A percentile compares a stretch with the other conserved stretches of the same genome.
Evolutionary conservation across 129 eudicot genomes (phyloP).

Genomic region (Saussurea involucrata): DNA sequence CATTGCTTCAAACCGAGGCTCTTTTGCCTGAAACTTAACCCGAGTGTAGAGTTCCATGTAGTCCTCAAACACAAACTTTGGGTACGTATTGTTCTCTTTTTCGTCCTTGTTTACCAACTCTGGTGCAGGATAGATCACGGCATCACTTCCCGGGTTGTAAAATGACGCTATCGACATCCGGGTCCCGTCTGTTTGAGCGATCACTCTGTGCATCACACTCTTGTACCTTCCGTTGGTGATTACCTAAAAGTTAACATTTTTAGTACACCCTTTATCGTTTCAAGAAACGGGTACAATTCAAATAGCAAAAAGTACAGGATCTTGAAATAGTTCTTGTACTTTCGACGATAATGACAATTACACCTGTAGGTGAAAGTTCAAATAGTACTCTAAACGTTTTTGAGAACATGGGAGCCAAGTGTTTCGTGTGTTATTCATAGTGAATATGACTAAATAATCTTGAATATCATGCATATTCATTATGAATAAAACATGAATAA

Average conservation of each 20-base stretch:
- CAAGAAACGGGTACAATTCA: neutral
- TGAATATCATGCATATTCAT: neutral
- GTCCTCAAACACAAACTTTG: constrained; percentile 93
- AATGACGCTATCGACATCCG: constrained; percentile 94
- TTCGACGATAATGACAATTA: neutral
- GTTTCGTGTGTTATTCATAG: neutral
- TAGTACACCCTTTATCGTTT: constrained; percentile 12
- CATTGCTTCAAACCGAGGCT: constrained; percentile 93
- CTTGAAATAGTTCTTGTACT: neutral
- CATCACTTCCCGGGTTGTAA: constrained; percentile 95
- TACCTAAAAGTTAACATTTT: constrained; percentile 40
- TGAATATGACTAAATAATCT: too few relatives aligned
- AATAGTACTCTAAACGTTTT: neutral
- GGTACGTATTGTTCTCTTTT: constrained; percentile 42
- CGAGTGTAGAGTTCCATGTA: constrained; percentile 90
- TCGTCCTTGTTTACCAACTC: constrained; percentile 47
- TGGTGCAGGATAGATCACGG: constrained; percentile 89
- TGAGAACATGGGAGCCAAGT: neutral
- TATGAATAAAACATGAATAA: neutral
- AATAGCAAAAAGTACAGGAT: neutral
- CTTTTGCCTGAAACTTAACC: constrained; percentile 87
- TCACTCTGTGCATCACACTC: constrained; percentile 87
- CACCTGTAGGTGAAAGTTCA: neutral
- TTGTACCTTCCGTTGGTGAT: constrained; percentile 98
- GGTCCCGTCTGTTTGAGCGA: constrained; percentile 80